phyloP scores from a whole-genome alignment of 345 rosid genomes.

The Eucalyptus cloeziana region DNA sequence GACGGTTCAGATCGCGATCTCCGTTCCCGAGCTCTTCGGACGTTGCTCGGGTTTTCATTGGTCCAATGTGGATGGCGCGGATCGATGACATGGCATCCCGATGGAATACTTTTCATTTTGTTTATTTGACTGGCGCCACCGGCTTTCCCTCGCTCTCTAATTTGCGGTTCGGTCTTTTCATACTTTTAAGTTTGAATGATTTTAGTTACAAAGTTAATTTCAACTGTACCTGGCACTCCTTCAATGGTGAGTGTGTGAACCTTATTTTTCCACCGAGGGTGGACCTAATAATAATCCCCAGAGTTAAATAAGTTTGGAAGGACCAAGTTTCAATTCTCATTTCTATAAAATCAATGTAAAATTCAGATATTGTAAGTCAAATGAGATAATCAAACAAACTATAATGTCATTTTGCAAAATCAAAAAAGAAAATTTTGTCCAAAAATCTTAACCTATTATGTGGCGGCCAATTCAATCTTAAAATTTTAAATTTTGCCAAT shows the following conservation, averaged over 20 bases:
- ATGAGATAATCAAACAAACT: neutral
- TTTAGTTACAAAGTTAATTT: neutral
- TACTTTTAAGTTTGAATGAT: neutral
- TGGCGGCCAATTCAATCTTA: rapidly evolving
- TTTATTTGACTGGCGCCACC: neutral
- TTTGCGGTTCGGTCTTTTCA: neutral
- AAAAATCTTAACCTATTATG: rapidly evolving
- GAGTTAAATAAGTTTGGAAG: neutral
- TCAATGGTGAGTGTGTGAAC: neutral
- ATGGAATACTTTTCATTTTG: neutral
- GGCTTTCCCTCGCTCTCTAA: neutral
- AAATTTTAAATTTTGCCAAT: rapidly evolving
- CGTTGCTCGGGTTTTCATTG: neutral
- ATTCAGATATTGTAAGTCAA: neutral
- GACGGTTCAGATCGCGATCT: neutral
- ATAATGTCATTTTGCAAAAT: neutral
- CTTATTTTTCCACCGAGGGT: neutral
- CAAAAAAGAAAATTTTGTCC: neutral
- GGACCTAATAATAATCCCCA: neutral
- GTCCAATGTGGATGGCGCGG: neutral
- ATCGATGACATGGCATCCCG: neutral
- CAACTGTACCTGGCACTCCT: neutral
- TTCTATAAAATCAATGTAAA: neutral
- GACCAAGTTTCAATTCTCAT: neutral
- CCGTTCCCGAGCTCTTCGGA: neutral